Percentiles rank a stretch among this genome's conserved stretches.
phyloP scores from a whole-genome alignment of 192 early-diverging fungal genomes.

The Backusella tarrabulga region DNA sequence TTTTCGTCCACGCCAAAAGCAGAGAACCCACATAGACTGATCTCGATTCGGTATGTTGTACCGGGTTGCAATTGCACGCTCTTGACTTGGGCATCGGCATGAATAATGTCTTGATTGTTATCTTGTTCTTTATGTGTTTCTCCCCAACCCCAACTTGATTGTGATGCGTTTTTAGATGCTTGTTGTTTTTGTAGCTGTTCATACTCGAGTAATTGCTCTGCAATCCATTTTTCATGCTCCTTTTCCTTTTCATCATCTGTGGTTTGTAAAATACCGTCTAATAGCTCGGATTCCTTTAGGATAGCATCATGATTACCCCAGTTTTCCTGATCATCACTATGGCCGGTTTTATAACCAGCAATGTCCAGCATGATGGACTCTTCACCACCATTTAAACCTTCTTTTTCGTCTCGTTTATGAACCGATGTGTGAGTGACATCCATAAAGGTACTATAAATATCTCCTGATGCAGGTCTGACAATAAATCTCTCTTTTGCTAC shows the following conservation, averaged over 20 bases:
- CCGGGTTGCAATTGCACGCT: constrained; percentile 35
- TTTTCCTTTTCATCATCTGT: background rate
- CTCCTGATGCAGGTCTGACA: constrained; percentile 29
- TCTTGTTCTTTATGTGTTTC: background rate
- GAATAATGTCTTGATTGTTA: background rate
- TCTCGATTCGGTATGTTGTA: constrained; percentile 42
- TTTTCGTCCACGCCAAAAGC: constrained; percentile 43
- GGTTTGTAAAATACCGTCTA: background rate
- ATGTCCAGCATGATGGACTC: constrained; percentile 47
- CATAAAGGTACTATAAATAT: constrained; percentile 20
- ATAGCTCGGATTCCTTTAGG: background rate
- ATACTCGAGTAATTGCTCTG: background rate
- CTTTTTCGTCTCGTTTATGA: background rate
- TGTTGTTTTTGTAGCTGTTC: background rate
- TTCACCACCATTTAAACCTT: constrained; percentile 30
- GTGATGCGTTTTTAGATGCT: background rate
- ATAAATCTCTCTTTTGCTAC: constrained; percentile 34
- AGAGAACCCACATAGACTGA: constrained; percentile 55
- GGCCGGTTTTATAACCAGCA: constrained; percentile 44
- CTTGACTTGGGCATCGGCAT: background rate
- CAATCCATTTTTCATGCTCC: background rate
- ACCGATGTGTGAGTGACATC: constrained; percentile 22
- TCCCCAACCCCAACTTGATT: background rate
- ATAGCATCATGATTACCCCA: background rate
- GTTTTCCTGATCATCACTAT: background rate